Evolutionary conservation across 2,329 filamentous ascomycete species (phyloP), one percentile per base, ranked within the genome.

Genomic region (Fusarium sarcochroum): DNA sequence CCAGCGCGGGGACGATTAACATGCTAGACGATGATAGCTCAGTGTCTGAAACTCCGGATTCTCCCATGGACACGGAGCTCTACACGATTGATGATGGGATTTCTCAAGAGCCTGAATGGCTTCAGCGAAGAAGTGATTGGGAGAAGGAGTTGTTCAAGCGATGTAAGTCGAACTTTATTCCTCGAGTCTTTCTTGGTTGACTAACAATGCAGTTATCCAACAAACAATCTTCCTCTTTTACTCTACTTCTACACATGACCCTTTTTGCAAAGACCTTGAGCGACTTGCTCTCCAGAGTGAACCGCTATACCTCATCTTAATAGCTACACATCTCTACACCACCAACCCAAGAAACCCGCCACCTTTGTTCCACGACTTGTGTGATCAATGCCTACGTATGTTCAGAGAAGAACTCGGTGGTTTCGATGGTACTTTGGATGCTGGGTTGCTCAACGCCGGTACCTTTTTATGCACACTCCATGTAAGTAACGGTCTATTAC

Each of bases 381-480:
- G 58, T n/a, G 44, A 63, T 10, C 53, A 58, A 17, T 59, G 67
- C 10, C 54, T 70, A 5, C 58, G 66, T 10, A 35, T 59, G 1
- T 70, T 70, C 17, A 49, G 66, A 0, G 47, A 57, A 32, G 55
- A 70, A 13, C 46, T 70, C 2, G 20, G 55, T 9, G 46, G 44
- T 0, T 70, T 48, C 1, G 38, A 55, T 6, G 68, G 66, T 2
- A 51, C 54, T 2, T 34, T 64, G 1, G 49, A 65, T 10, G 52
- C 34, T 4, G 62, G 55, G 0, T 21, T 70, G 11, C 41, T 70
- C 9, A 52, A 51, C 2, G 56, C 63, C 1, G 68, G 68, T 2
- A 17, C 58, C 1, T 70, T 70, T 30, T 40, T 70, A 1, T 70
- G 68, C 11, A 70, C 68, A 0, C 32, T 70, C 3, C 58, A 70